These are phyloP conservation scores for Camellia lanceoleosa DNA, from an alignment of 148 eudicot species.

Conservation along the genomic window DNA sequence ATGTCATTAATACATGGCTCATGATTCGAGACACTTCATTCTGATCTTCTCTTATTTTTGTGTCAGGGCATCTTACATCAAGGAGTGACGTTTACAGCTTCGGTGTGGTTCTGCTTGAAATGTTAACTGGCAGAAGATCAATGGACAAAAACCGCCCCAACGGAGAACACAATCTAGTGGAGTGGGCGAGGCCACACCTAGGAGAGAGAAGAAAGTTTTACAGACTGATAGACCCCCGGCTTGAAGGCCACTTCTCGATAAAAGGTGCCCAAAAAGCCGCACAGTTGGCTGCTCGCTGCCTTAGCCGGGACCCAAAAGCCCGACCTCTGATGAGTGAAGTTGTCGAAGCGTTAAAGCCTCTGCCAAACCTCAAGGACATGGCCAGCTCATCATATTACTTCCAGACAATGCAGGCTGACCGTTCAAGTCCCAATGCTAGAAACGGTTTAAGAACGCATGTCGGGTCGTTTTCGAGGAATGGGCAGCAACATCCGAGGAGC, in stretches of 20 bases:
- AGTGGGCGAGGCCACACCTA: constrained; percentile 55
- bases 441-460: constrained; percentile 30
- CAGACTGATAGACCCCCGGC: constrained; percentile 53
- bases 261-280: constrained; percentile 65
- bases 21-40: not conserved
- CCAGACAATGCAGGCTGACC: constrained; percentile 53
- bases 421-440: constrained; percentile 41
- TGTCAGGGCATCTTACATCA: constrained; percentile 54
- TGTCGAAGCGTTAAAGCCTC: constrained; percentile 52
- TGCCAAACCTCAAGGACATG: constrained; percentile 57
- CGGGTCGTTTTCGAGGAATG: constrained; percentile 38
- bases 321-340: constrained; percentile 58
- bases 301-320: constrained; percentile 48
- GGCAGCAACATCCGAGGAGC: constrained; percentile 41
- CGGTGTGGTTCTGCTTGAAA: constrained; percentile 56
- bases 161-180: constrained; percentile 58
- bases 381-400: constrained; percentile 55
- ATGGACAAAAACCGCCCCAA: constrained; percentile 60
- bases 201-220: constrained; percentile 49
- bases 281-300: constrained; percentile 57
- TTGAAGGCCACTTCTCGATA: constrained; percentile 57
- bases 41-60: constrained; percentile 5
- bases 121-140: constrained; percentile 52
- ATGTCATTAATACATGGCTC: not conserved
- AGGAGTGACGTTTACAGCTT: constrained; percentile 61